Evolutionary conservation across 2,329 filamentous ascomycete genomes (phyloP).

Genomic region (Diaporthe citriasiana): DNA sequence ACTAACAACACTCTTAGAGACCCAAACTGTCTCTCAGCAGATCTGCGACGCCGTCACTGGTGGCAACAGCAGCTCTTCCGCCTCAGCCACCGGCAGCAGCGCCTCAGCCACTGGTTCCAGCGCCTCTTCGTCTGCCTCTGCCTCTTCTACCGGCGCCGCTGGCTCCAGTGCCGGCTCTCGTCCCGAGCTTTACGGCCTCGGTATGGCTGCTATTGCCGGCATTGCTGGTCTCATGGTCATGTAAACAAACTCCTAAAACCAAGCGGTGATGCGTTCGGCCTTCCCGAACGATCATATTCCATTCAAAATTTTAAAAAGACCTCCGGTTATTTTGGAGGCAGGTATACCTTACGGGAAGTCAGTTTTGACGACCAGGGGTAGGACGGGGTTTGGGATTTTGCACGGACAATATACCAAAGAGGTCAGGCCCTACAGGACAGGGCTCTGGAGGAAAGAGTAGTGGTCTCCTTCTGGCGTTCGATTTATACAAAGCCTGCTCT

Average conservation of each 20-base stretch:
- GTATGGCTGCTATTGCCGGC: constrained; percentile 38
- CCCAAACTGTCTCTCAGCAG: constrained; percentile 33
- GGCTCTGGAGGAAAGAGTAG: background rate
- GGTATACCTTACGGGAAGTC: background rate
- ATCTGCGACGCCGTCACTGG: constrained; percentile 37
- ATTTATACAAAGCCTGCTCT: background rate
- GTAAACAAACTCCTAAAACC: background rate
- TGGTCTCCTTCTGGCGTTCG: background rate
- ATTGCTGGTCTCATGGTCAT: constrained; percentile 34
- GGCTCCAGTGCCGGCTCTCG: constrained; percentile 33
- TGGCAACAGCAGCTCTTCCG: constrained; percentile 21
- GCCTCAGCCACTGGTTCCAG: constrained; percentile 18
- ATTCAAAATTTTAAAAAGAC: constrained; percentile 21
- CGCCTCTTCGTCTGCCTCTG: constrained; percentile 20
- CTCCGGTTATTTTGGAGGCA: constrained; percentile 15
- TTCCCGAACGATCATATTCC: background rate
- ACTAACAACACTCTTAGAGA: constrained; percentile 32
- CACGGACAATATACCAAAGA: constrained; percentile 24
- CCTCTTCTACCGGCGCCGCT: constrained; percentile 31
- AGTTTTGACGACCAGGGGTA: background rate
- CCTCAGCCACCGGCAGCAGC: constrained; percentile 5
- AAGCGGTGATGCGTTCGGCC: background rate
- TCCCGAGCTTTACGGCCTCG: constrained; percentile 39
- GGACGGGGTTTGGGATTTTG: background rate
- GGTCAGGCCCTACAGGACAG: background rate